Percentiles rank a stretch among this genome's conserved stretches.
These are phyloP conservation scores for Lipomyces sp. DNA, from an alignment of 805 yeast genomes.

Conservation along the genomic window DNA sequence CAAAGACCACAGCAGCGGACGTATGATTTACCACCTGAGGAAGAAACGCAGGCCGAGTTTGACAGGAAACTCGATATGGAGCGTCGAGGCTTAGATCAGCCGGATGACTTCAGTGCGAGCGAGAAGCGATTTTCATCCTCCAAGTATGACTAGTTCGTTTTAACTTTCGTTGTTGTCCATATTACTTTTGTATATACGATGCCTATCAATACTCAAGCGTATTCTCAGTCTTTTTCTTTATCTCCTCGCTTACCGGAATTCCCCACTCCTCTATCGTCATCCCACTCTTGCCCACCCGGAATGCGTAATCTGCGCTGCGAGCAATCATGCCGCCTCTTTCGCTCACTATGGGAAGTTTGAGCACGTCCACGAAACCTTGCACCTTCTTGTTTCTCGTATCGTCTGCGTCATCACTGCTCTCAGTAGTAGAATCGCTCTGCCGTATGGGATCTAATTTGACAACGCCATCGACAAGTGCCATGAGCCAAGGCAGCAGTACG, in stretches of 20 bases:
- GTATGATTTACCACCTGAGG: slow-evolving; percentile 7
- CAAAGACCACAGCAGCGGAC: not conserved
- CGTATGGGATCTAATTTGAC: slow-evolving; percentile 65
- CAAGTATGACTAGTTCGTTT: slow-evolving; percentile 18
- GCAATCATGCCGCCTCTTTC: slow-evolving; percentile 78
- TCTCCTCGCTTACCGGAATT: slow-evolving; percentile 62
- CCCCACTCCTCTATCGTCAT: slow-evolving; percentile 94
- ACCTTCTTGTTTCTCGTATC: not conserved
- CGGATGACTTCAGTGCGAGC: slow-evolving; percentile 26
- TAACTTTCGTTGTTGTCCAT: too few species aligned
- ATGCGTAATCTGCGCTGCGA: slow-evolving; percentile 73
- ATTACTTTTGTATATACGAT: not conserved
- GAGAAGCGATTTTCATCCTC: slow-evolving; percentile 22
- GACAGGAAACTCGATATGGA: slow-evolving; percentile 27
- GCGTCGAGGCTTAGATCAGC: slow-evolving; percentile 26
- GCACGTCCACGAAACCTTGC: slow-evolving; percentile 79
- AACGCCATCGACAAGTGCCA: slow-evolving; percentile 61
- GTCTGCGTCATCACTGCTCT: slow-evolving; percentile 9
- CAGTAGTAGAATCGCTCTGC: slow-evolving; percentile 1
- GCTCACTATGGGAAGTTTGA: slow-evolving; percentile 67
- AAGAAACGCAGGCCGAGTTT: slow-evolving; percentile 24
- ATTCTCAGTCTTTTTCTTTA: not conserved
- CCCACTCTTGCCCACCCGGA: slow-evolving; percentile 74
- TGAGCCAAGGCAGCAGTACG: slow-evolving; percentile 50
- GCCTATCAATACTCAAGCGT: not conserved